These are phyloP conservation scores for Penicillium tannophilum DNA, from an alignment of 495 filamentous ascomycete species.

Conservation along the genomic window DNA sequence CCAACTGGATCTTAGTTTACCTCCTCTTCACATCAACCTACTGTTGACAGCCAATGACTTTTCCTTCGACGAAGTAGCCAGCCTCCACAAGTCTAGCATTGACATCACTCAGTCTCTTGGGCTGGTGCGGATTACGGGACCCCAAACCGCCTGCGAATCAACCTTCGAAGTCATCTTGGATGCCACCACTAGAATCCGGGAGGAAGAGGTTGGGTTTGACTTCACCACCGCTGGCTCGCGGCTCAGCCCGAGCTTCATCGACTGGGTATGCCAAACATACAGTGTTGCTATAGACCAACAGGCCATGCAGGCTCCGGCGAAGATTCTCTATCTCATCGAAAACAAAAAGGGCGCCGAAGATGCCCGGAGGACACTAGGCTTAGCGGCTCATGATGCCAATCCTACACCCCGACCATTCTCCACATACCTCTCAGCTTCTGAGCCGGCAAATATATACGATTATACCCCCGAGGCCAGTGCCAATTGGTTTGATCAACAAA, in stretches of 20 bases:
- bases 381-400: slow-evolving; percentile 29
- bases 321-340: slow-evolving; percentile 38
- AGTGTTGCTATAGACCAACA: slow-evolving; percentile 29
- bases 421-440: slow-evolving; percentile 37
- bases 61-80: slow-evolving; percentile 47
- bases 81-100: slow-evolving; percentile 42
- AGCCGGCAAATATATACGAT: slow-evolving; percentile 24
- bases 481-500: slow-evolving; percentile 38
- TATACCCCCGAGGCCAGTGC: slow-evolving; percentile 23
- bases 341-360: slow-evolving; percentile 36
- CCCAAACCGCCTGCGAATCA: slow-evolving; percentile 36
- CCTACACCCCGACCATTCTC: slow-evolving; percentile 33
- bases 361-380: slow-evolving; percentile 39
- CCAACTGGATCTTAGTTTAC: slow-evolving; percentile 43
- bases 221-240: slow-evolving; percentile 8
- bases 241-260: slow-evolving; percentile 31
- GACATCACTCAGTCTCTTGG: slow-evolving; percentile 39
- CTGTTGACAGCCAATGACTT: slow-evolving; percentile 37
- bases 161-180: slow-evolving; percentile 46
- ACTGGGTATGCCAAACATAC: slow-evolving; percentile 38
- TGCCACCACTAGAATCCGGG: slow-evolving; percentile 36
- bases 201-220: slow-evolving; percentile 30
- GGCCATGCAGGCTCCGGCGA: slow-evolving; percentile 12
- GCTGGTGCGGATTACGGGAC: slow-evolving; percentile 46
- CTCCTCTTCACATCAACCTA: slow-evolving; percentile 26